Conservation (phyloP, 805 yeast species). For the Saccharomycopsis lassenensis region DNA sequence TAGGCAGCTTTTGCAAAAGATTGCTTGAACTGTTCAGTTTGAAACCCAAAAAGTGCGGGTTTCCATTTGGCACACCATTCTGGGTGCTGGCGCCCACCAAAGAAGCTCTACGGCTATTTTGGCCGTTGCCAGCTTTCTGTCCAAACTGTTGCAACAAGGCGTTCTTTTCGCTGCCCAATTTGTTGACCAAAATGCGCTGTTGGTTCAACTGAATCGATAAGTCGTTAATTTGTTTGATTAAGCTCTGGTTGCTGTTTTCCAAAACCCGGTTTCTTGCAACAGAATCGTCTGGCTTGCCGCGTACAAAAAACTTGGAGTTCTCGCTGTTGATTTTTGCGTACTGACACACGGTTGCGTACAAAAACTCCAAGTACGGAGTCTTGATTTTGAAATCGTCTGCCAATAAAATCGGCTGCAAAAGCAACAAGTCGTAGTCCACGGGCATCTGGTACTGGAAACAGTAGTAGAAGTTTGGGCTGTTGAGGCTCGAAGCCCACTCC, state of each 20-base stretch:
- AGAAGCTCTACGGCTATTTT: too few species aligned
- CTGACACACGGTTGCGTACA: conserved; percentile 70
- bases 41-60: too few species aligned
- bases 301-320: conserved; percentile 22
- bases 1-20: too few species aligned
- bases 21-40: too few species aligned
- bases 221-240: conserved; percentile 19
- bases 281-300: conserved; percentile 21
- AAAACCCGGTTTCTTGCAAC: conserved; percentile 13
- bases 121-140: too few species aligned
- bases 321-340: conserved; percentile 29
- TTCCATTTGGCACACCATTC: too few species aligned
- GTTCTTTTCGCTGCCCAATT: too few species aligned
- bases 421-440: conserved; percentile 59
- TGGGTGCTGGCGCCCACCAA: too few species aligned
- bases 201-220: conserved; percentile 14
- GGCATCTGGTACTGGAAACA: conserved; percentile 49
- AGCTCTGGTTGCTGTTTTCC: conserved; percentile 13
- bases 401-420: conserved; percentile 76
- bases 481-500: conserved; percentile 22
- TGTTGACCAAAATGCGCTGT: conserved; percentile 9
- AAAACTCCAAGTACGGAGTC: conserved; percentile 83
- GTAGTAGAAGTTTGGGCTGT: conserved; percentile 53
- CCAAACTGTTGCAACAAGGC: too few species aligned
- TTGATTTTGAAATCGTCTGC: conserved; percentile 84